Conservation (phyloP, 192 early-diverging fungal species). For the Martensiomyces pterosporus region DNA sequence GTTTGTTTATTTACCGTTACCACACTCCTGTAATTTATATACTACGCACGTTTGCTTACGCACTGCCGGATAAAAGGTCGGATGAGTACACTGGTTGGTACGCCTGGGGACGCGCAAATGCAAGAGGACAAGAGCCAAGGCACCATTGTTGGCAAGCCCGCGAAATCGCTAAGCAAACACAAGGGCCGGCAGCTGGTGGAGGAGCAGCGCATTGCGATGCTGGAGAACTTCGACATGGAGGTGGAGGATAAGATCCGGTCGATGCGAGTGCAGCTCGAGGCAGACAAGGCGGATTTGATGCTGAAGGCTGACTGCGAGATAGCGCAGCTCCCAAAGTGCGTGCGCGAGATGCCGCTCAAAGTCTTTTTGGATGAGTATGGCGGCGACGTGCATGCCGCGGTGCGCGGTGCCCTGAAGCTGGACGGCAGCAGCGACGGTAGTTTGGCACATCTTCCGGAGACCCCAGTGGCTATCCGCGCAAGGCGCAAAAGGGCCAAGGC, state of each 20-base stretch:
- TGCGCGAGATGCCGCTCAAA: conserved; percentile 42
- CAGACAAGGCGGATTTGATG: conserved; percentile 33
- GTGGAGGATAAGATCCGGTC: conserved; percentile 46
- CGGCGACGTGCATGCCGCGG: conserved; percentile 36
- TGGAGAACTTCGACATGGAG: conserved; percentile 50
- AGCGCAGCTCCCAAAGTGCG: conserved; percentile 37
- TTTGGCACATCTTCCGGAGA: conserved; percentile 23
- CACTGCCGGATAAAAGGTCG: background rate
- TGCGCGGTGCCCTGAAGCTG: conserved; percentile 27
- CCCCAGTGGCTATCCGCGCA: conserved; percentile 30
- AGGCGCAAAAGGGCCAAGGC: conserved; percentile 20
- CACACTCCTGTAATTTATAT: too few relatives aligned
- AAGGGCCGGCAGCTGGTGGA: conserved; percentile 21
- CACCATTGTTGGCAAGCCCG: conserved; percentile 9
- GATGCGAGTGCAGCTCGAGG: conserved; percentile 40
- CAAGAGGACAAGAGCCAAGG: conserved; percentile 17
- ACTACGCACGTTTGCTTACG: background rate
- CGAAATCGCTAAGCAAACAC: conserved; percentile 16
- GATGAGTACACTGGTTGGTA: background rate
- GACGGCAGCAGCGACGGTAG: conserved; percentile 8
- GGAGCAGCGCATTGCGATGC: conserved; percentile 41
- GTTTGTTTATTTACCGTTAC: too few relatives aligned
- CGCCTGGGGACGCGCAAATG: conserved; percentile 3
- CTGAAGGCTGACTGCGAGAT: conserved; percentile 47
- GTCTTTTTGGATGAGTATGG: conserved; percentile 37